These are phyloP conservation scores for Saccharomycopsis vini DNA, from an alignment of 805 yeast genomes.

Conservation along the genomic window DNA sequence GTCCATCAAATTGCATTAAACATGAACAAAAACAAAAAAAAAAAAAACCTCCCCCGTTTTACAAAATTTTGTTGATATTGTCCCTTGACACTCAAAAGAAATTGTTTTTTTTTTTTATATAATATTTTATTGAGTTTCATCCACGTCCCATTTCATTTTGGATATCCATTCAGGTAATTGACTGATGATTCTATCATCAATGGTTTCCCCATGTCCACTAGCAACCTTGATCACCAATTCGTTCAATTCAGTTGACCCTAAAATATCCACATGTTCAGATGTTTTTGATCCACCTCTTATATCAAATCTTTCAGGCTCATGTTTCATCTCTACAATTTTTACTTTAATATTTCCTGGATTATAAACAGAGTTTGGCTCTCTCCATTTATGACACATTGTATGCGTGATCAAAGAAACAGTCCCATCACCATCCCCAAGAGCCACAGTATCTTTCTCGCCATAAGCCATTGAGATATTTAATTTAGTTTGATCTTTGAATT, in stretches of 20 bases:
- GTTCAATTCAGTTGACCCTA: slow-evolving; percentile 88
- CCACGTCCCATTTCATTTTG: slow-evolving; percentile 35
- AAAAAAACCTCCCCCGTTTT: not conserved
- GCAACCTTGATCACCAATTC: slow-evolving; percentile 79
- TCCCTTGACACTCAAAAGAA: too few species aligned
- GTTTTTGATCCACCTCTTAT: slow-evolving; percentile 96
- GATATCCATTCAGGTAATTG: slow-evolving; percentile 54
- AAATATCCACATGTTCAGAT: slow-evolving; percentile 94
- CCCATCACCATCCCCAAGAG: slow-evolving; percentile 91
- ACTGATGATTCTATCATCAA: slow-evolving; percentile 52
- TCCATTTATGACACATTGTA: slow-evolving; percentile 88
- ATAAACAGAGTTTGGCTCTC: slow-evolving; percentile 47
- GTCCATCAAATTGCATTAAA: too few species aligned
- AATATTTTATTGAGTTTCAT: too few species aligned
- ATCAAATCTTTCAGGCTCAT: slow-evolving; percentile 89
- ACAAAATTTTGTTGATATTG: too few species aligned
- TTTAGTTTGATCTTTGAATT: slow-evolving; percentile 39
- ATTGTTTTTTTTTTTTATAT: too few species aligned
- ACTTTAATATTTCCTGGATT: slow-evolving; percentile 75
- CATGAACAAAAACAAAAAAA: too few species aligned
- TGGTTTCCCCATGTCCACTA: slow-evolving; percentile 64
- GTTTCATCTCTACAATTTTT: slow-evolving; percentile 80
- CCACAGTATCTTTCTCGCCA: slow-evolving; percentile 56
- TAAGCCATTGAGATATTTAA: slow-evolving; percentile 67
- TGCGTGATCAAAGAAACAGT: slow-evolving; percentile 85